phyloP scores from a whole-genome alignment of 176 grass and related monocot species.

The Cymbopogon citratus region DNA sequence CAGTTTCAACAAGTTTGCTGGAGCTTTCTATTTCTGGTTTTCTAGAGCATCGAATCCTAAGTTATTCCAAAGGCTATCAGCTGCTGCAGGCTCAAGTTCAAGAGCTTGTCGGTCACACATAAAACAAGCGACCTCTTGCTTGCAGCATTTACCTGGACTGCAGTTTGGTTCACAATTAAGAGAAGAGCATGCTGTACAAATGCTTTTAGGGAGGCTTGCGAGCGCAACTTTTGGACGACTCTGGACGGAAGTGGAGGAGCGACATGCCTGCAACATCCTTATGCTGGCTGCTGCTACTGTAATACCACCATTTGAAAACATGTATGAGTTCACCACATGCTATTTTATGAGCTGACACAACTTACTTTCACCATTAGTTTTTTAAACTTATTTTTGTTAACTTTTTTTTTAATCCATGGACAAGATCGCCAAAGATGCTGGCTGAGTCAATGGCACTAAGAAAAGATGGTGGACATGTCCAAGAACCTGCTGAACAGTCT shows the following conservation, averaged over 20 bases:
- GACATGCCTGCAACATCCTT: slow-evolving; percentile 50
- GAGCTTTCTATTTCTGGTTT: slow-evolving; percentile 73
- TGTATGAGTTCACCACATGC: slow-evolving; percentile 35
- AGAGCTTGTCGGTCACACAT: slow-evolving; percentile 45
- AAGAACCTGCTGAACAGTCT: slow-evolving; percentile 23
- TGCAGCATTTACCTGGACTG: slow-evolving; percentile 44
- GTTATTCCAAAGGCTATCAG: slow-evolving; percentile 41
- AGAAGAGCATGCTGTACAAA: slow-evolving; percentile 50
- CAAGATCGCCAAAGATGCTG: slow-evolving; percentile 69
- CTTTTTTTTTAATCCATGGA: slow-evolving; percentile 16
- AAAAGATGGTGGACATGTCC: slow-evolving; percentile 26
- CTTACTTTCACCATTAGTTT: background rate
- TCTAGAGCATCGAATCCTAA: slow-evolving; percentile 58
- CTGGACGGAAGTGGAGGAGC: slow-evolving; percentile 51
- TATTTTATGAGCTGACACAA: background rate
- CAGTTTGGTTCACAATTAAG: slow-evolving; percentile 40
- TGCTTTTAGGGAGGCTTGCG: slow-evolving; percentile 54
- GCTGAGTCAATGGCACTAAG: slow-evolving; percentile 54
- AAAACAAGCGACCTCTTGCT: slow-evolving; percentile 45
- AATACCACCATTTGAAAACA: slow-evolving; percentile 81
- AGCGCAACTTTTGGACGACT: slow-evolving; percentile 50
- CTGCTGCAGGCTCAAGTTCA: slow-evolving; percentile 41
- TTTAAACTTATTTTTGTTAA: background rate
- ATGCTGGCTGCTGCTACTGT: slow-evolving; percentile 57
- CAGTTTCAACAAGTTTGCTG: slow-evolving; percentile 67